A percentile compares a stretch with the other conserved stretches of the same genome.
These are phyloP conservation scores for Orobanche coerulescens DNA, from an alignment of 257 asterid genomes.

Conservation along the genomic window DNA sequence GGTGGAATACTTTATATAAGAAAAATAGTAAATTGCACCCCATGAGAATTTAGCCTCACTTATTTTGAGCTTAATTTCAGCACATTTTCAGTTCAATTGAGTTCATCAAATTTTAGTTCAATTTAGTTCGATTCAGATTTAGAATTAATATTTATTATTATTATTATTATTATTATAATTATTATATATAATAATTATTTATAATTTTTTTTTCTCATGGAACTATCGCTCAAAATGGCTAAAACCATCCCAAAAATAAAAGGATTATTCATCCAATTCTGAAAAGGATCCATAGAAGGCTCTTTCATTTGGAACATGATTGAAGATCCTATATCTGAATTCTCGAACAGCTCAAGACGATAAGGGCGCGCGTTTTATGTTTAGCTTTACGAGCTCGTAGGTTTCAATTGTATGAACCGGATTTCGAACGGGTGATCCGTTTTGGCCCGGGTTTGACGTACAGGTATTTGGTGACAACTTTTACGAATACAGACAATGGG, in stretches of 20 bases:
- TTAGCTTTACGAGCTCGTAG: constrained; percentile 45
- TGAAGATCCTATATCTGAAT: constrained; percentile 25
- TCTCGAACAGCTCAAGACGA: neutral
- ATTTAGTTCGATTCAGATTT: too few species aligned
- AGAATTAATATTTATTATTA: too few species aligned
- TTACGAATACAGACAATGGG: constrained; percentile 28
- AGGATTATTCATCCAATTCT: constrained; percentile 48
- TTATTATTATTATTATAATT: too few species aligned
- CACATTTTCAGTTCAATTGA: too few species aligned
- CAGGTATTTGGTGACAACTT: constrained; percentile 32
- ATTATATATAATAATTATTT: neutral
- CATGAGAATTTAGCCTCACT: too few species aligned
- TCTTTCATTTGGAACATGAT: constrained; percentile 20
- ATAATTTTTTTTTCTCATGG: constrained; percentile 28
- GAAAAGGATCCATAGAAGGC: constrained; percentile 31
- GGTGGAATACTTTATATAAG: too few species aligned
- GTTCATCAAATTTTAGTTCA: too few species aligned
- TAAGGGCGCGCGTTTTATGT: constrained; percentile 26
- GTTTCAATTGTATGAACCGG: constrained; percentile 40
- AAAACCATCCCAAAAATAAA: constrained; percentile 56
- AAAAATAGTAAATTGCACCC: too few species aligned
- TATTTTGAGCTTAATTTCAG: too few species aligned
- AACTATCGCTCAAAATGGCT: constrained; percentile 27
- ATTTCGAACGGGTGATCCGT: constrained; percentile 53
- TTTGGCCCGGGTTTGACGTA: constrained; percentile 30